phyloP scores from a whole-genome alignment of 2,329 filamentous ascomycete genomes.

The Epichloe aotearoae region DNA sequence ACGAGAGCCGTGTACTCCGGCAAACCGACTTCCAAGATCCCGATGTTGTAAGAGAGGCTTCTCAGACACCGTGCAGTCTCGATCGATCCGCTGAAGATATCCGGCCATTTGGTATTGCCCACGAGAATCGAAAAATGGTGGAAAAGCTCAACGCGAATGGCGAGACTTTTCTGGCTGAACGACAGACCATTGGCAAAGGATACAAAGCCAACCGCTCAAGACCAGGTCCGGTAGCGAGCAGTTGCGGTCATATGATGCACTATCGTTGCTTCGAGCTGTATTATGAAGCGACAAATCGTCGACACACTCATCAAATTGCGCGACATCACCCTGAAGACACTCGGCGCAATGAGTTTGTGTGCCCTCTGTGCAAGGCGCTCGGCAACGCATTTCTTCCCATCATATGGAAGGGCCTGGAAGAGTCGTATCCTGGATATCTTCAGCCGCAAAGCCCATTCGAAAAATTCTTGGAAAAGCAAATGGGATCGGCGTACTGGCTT shows the following conservation, averaged over 20 bases:
- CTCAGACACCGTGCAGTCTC: slow-evolving; percentile 64
- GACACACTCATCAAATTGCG: slow-evolving; percentile 86
- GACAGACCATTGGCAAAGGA: slow-evolving; percentile 77
- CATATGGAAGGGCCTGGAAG: slow-evolving; percentile 85
- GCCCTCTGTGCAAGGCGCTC: slow-evolving; percentile 89
- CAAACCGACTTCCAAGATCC: slow-evolving; percentile 73
- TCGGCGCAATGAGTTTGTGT: slow-evolving; percentile 77
- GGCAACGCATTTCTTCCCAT: slow-evolving; percentile 93
- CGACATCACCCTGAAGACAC: slow-evolving; percentile 82
- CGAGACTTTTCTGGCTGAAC: slow-evolving; percentile 56
- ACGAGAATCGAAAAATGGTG: slow-evolving; percentile 68
- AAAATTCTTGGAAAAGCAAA: slow-evolving; percentile 51
- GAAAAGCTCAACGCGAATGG: slow-evolving; percentile 65
- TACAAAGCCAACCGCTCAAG: slow-evolving; percentile 58
- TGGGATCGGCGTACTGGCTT: slow-evolving; percentile 31
- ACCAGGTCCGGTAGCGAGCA: slow-evolving; percentile 70
- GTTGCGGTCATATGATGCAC: slow-evolving; percentile 98
- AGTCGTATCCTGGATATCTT: slow-evolving; percentile 65
- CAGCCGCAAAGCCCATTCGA: slow-evolving; percentile 47
- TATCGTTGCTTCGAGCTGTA: slow-evolving; percentile 92
- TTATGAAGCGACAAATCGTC: slow-evolving; percentile 65
- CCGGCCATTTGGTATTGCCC: slow-evolving; percentile 81
- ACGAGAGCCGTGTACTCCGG: slow-evolving; percentile 72
- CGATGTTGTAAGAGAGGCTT: slow-evolving; percentile 74
- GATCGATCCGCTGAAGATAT: slow-evolving; percentile 74